Evolutionary conservation across 495 filamentous ascomycete species (phyloP), one percentile per base, ranked within the genome.

Genomic region (Hypoxylon lienhwacheense): DNA sequence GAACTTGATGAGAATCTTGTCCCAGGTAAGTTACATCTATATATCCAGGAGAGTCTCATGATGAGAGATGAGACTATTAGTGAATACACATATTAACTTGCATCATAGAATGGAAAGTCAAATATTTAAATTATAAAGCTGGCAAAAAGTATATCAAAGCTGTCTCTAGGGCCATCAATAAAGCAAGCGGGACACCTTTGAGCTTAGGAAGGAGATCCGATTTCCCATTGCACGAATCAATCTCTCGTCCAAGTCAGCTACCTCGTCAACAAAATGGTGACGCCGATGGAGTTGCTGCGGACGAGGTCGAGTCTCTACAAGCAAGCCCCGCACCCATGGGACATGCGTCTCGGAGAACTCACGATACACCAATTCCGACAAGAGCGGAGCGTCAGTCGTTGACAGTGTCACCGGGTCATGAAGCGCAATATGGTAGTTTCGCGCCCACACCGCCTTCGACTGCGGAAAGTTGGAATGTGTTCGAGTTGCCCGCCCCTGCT

Each of bases 71-170:
- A 10, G 35, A 17, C n/a, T 16, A 40, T 16, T 14, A 20, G 21
- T 36, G 16, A 12, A 49, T n/a, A 40, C 7, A 22, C 36, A 39
- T 32, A 26, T 43, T 61, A 42, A 47, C 31, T 5, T 33, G 5
- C 29, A 16, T 35, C 4, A 11, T 53, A 75, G 91, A 96, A 79
- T 96, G 91, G 91, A 81, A 86, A 59, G 83, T 81, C 56, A 95
- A 95, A 69, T 96, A 96, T 71, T 78, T 96, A 49, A 83, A 96
- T 72, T 96, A 96, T 76, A 95, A 90, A 78, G 86, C 83, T 35
- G 91, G 88, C 21, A 96, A 96, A 70, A 95, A 96, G 73, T 86
- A 89, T 67, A 76, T 96, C 68, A 96, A 93, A 68, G 82, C 83
- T 22, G 79, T 95, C 40, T 68, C 79, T n/a, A 80, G 84, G 28